Percentiles rank a stretch among this genome's conserved stretches.
phyloP scores from a whole-genome alignment of 768 basidiomycete species.

The Psilocybe cyanescens region DNA sequence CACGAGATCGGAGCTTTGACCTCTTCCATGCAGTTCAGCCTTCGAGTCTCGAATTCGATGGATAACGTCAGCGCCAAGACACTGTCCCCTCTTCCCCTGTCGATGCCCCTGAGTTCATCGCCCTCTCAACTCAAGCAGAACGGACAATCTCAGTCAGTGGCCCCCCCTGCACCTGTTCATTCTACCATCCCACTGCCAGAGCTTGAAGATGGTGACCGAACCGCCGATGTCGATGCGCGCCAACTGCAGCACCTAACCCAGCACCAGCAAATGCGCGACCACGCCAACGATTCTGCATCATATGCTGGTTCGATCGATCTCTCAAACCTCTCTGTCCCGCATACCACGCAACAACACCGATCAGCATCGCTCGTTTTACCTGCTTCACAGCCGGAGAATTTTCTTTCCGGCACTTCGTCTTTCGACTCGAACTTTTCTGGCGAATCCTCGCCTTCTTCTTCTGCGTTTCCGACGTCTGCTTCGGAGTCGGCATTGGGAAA shows the following conservation, averaged over 20 bases:
- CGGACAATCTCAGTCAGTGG: conserved; percentile 6
- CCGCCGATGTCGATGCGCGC: conserved; percentile 15
- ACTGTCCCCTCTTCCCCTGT: conserved; percentile 21
- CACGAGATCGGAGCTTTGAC: not conserved
- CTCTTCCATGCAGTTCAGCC: conserved; percentile 1
- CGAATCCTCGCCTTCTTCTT: conserved; percentile 4
- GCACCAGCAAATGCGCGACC: conserved; percentile 12
- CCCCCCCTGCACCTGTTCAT: conserved; percentile 33
- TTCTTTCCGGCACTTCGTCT: conserved; percentile 4
- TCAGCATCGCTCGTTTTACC: conserved; percentile 13
- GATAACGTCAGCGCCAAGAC: conserved; percentile 12
- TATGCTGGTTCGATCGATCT: conserved; percentile 18
- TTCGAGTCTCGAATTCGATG: conserved; percentile 6
- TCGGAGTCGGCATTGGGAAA: conserved; percentile 17
- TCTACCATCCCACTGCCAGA: conserved; percentile 37
- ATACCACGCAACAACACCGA: conserved; percentile 13
- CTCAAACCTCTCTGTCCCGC: conserved; percentile 13
- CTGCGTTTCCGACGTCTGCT: conserved; percentile 18
- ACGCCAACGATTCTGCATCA: conserved; percentile 1
- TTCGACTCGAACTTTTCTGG: conserved; percentile 10
- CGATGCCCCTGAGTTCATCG: conserved; percentile 12
- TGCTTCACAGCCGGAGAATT: conserved; percentile 14
- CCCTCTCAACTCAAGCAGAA: conserved; percentile 15
- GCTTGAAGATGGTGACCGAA: conserved; percentile 22
- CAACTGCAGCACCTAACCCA: conserved; percentile 16